Conservation (phyloP, 495 filamentous ascomycete species). For the Bacidia gigantensis region DNA sequence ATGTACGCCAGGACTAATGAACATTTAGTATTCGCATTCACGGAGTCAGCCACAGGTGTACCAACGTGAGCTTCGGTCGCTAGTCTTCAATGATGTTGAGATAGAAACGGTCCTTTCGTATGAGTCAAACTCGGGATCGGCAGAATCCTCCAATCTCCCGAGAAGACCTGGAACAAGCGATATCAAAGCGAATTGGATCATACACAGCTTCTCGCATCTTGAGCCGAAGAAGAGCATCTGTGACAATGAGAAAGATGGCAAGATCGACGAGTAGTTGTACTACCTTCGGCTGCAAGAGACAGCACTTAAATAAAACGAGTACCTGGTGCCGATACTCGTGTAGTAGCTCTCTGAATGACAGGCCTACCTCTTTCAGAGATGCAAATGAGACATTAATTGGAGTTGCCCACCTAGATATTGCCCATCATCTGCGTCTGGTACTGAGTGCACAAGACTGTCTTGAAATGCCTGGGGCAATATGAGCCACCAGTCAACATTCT, state of each 20-base stretch:
- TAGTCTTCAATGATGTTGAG: slow-evolving; percentile 79
- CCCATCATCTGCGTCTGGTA: slow-evolving; percentile 56
- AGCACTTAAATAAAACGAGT: slow-evolving; percentile 83
- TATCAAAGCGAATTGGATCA: slow-evolving; percentile 94
- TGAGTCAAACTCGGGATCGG: slow-evolving; percentile 75
- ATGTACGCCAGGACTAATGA: slow-evolving; percentile 86
- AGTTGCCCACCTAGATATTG: slow-evolving; percentile 61
- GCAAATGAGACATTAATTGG: too few relatives aligned
- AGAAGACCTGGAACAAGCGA: slow-evolving; percentile 88
- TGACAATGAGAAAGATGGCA: background rate
- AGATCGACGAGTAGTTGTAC: background rate
- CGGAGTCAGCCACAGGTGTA: too few relatives aligned
- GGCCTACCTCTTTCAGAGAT: too few relatives aligned
- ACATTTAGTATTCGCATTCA: too few relatives aligned
- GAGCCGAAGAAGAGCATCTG: slow-evolving; percentile 99
- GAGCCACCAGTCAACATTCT: background rate
- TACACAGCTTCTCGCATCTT: slow-evolving; percentile 84
- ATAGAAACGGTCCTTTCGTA: slow-evolving; percentile 62
- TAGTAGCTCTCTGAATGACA: slow-evolving; percentile 83
- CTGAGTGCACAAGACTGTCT: slow-evolving; percentile 62
- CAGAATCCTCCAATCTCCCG: slow-evolving; percentile 73
- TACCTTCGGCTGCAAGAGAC: slow-evolving; percentile 89
- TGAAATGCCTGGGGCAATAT: slow-evolving; percentile 53
- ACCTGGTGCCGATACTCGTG: slow-evolving; percentile 91
- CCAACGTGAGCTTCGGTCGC: slow-evolving; percentile 68